These are phyloP conservation scores for Kurtzmaniella quercitrusa DNA, from an alignment of 1,139 yeast species.

Conservation along the genomic window DNA sequence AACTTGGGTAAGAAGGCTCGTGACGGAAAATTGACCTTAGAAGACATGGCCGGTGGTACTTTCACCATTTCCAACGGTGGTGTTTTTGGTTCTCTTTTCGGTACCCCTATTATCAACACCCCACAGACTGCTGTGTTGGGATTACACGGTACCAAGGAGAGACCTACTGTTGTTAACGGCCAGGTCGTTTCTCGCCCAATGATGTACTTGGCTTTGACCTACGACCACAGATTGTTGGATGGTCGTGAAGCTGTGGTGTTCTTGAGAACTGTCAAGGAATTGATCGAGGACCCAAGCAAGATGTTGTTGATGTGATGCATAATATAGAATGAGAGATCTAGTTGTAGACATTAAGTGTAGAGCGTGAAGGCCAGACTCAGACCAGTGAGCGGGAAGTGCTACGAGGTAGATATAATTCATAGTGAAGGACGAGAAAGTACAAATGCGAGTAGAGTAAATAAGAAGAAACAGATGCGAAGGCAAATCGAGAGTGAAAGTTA, in stretches of 20 bases:
- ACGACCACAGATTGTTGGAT: slow-evolving; percentile 96
- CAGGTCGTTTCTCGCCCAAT: slow-evolving; percentile 96
- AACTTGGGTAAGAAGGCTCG: slow-evolving; percentile 89
- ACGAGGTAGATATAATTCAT: too few species aligned
- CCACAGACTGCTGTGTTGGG: slow-evolving; percentile 99
- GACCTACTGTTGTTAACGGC: slow-evolving; percentile 96
- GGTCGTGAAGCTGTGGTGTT: slow-evolving; percentile 99
- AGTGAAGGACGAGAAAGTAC: too few species aligned
- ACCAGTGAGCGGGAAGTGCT: too few species aligned
- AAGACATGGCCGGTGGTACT: slow-evolving; percentile 99
- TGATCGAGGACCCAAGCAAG: slow-evolving; percentile 98
- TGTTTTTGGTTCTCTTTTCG: slow-evolving; percentile 95
- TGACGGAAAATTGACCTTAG: slow-evolving; percentile 92
- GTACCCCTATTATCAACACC: slow-evolving; percentile 97
- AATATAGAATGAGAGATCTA: slow-evolving; percentile 1
- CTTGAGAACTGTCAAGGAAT: slow-evolving; percentile 93
- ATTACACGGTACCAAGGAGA: slow-evolving; percentile 94
- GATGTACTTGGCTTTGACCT: slow-evolving; percentile 99
- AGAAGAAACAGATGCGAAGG: too few species aligned
- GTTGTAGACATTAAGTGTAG: not conserved
- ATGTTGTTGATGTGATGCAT: slow-evolving; percentile 69
- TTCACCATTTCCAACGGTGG: slow-evolving; percentile 99
- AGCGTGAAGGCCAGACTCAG: too few species aligned
- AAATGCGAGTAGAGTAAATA: too few species aligned
- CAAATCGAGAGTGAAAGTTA: too few species aligned